Conservation (phyloP, 2,329 filamentous ascomycete genomes). For the Colletotrichum phormii region DNA sequence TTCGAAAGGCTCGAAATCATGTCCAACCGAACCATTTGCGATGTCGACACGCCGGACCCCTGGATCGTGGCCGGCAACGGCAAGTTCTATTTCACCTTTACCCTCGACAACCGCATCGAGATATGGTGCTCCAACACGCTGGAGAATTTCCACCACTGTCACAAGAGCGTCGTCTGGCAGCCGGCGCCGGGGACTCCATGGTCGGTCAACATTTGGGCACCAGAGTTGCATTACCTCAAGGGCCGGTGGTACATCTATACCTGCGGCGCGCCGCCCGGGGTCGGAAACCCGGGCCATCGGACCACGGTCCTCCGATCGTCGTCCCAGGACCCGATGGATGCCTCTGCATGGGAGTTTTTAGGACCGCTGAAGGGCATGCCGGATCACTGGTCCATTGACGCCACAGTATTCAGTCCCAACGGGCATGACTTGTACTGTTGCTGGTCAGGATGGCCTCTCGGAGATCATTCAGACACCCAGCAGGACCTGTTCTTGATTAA, state of each 20-base stretch:
- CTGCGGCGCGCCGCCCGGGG: constrained; percentile 55
- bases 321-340: constrained; percentile 51
- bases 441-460: constrained; percentile 55
- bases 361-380: constrained; percentile 61
- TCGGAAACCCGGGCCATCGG: constrained; percentile 59
- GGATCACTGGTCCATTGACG: constrained; percentile 65
- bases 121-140: constrained; percentile 47
- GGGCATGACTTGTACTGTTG: constrained; percentile 62
- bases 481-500: constrained; percentile 42
- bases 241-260: constrained; percentile 51
- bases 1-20: constrained; percentile 33
- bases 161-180: constrained; percentile 43
- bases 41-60: constrained; percentile 46
- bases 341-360: constrained; percentile 62
- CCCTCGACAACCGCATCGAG: constrained; percentile 48
- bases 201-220: constrained; percentile 41
- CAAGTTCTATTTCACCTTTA: constrained; percentile 47
- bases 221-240: constrained; percentile 39
- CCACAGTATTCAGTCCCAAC: constrained; percentile 61
- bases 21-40: constrained; percentile 44
- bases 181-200: constrained; percentile 35
- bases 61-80: constrained; percentile 44
- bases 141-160: constrained; percentile 44
- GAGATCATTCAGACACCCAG: constrained; percentile 45
- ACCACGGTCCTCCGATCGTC: constrained; percentile 50